Conservation (phyloP, 1,139 yeast species). For the Candida gigantensis region DNA sequence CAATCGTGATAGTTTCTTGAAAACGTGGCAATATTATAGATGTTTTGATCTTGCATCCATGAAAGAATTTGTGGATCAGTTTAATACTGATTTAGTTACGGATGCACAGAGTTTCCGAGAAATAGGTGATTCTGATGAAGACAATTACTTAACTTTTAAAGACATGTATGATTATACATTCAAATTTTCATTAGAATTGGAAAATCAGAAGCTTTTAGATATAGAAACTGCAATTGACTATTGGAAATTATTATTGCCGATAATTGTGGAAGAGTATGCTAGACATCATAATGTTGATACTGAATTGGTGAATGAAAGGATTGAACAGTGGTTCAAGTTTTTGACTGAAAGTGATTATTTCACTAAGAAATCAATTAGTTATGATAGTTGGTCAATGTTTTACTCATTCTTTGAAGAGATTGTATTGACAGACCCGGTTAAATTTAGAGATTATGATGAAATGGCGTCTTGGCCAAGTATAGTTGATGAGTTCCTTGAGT, state of each 20-base stretch:
- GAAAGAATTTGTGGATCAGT: conserved; percentile 42
- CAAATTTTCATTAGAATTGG: conserved; percentile 61
- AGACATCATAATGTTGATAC: conserved; percentile 7
- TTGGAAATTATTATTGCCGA: conserved; percentile 67
- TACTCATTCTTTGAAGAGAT: conserved; percentile 62
- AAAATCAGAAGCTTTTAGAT: conserved; percentile 56
- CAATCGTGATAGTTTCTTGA: conserved; percentile 46
- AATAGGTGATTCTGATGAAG: background rate
- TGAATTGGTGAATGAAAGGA: conserved; percentile 20
- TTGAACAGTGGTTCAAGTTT: conserved; percentile 57
- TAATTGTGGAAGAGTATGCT: conserved; percentile 20
- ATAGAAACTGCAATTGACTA: conserved; percentile 70
- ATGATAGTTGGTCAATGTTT: conserved; percentile 86
- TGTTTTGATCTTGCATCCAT: conserved; percentile 48
- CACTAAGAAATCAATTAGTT: conserved; percentile 51
- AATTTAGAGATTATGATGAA: conserved; percentile 62
- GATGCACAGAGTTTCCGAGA: conserved; percentile 10
- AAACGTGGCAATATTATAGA: conserved; percentile 52
- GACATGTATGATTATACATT: conserved; percentile 72
- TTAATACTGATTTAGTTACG: conserved; percentile 36
- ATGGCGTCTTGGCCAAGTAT: conserved; percentile 90
- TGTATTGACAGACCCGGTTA: conserved; percentile 46
- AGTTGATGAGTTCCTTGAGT: conserved; percentile 81
- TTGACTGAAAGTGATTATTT: conserved; percentile 25
- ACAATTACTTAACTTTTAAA: conserved; percentile 41